Evolutionary conservation across 208 protist genomes (phyloP).

Genomic region (Novymonas esmeraldas): DNA sequence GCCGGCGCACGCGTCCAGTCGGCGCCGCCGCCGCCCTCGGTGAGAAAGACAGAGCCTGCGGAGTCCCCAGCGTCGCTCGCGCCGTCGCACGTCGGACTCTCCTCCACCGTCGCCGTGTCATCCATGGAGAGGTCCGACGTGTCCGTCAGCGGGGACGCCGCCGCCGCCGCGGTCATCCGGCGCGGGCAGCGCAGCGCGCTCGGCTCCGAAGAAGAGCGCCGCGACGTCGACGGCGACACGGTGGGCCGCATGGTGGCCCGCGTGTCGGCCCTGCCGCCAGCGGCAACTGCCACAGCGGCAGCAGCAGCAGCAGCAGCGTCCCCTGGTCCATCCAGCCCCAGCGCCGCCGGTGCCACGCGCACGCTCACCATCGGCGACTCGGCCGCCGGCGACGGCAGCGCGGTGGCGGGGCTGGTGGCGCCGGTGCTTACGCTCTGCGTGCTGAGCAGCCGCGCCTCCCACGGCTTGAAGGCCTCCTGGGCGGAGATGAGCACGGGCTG

Average conservation of each 20-base stretch:
- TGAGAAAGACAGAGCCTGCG: slow-evolving; percentile 20
- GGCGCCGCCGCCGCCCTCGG: slow-evolving; percentile 3
- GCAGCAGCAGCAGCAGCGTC: not conserved
- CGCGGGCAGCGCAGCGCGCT: not conserved
- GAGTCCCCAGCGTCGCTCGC: not conserved
- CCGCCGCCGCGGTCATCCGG: not conserved
- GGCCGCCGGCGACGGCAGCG: not conserved
- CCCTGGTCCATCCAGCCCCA: not conserved
- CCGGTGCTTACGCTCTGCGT: not conserved
- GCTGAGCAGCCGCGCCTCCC: not conserved
- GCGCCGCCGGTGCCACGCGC: not conserved
- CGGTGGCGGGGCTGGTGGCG: not conserved
- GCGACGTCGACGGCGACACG: not conserved
- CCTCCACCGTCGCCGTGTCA: not conserved
- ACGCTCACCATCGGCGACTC: not conserved
- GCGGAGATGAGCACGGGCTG: slow-evolving; percentile 30
- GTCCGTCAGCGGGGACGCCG: too few relatives aligned
- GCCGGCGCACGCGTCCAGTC: not conserved
- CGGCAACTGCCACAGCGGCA: not conserved
- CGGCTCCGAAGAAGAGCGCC: not conserved
- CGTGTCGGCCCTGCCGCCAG: not conserved
- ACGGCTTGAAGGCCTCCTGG: slow-evolving; percentile 37
- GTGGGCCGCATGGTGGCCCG: not conserved
- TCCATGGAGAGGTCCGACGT: not conserved
- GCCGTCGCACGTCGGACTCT: not conserved